Conservation (phyloP, 202 grass and related monocot species). For the Zizania palustris region DNA sequence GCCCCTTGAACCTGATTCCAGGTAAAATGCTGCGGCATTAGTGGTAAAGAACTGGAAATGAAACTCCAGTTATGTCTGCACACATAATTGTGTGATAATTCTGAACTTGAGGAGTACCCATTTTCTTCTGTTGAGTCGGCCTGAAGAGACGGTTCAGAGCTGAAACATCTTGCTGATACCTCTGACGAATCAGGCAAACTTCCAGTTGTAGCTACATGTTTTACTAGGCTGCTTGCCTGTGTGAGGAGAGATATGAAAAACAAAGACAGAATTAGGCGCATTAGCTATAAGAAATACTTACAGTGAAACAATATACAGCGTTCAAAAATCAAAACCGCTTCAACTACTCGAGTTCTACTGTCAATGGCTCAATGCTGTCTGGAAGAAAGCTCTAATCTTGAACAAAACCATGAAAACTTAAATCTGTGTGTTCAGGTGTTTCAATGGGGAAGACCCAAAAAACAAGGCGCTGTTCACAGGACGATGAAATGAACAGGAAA, state of each 20-base stretch:
- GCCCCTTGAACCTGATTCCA: slow-evolving; percentile 82
- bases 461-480: neutral
- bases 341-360: neutral
- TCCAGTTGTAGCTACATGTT: slow-evolving; percentile 45
- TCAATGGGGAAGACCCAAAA: neutral
- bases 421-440: neutral
- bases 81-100: neutral
- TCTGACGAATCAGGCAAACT: slow-evolving; percentile 35
- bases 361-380: neutral
- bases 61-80: neutral
- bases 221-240: slow-evolving; percentile 54
- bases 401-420: neutral
- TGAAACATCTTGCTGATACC: slow-evolving; percentile 55
- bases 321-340: neutral
- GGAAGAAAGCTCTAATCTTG: neutral
- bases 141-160: slow-evolving; percentile 61
- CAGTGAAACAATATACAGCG: neutral
- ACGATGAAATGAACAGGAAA: neutral
- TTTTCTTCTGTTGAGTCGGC: slow-evolving; percentile 55
- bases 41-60: neutral
- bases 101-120: slow-evolving; percentile 47
- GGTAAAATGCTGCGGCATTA: slow-evolving; percentile 11
- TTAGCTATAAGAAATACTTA: neutral
- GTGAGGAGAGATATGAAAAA: neutral
- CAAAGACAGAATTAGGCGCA: neutral